Conservation (phyloP, 805 yeast genomes). For the Dipodascopsis uninucleata region DNA sequence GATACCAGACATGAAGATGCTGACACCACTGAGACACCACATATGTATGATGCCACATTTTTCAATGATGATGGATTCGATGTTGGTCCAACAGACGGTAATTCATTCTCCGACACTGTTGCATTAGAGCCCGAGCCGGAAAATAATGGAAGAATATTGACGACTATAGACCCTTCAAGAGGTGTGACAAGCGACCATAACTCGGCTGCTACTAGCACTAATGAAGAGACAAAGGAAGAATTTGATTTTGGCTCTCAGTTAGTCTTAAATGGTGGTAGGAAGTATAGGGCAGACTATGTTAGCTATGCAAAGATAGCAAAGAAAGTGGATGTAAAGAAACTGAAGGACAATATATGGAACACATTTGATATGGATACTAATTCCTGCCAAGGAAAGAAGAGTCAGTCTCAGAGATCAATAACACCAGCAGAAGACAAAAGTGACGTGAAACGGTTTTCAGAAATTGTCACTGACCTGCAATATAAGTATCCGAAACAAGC, state of each 20-base stretch:
- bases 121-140: too few relatives aligned
- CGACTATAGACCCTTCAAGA: too few relatives aligned
- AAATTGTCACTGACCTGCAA: constrained; percentile 49
- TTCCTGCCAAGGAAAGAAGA: constrained; percentile 19
- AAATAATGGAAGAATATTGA: too few relatives aligned
- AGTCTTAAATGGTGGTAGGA: constrained; percentile 15
- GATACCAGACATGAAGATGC: constrained; percentile 37
- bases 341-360: constrained; percentile 76
- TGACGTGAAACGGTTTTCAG: constrained; percentile 38
- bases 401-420: constrained; percentile 24
- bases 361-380: constrained; percentile 33
- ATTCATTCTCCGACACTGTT: too few relatives aligned
- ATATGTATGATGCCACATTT: constrained; percentile 30
- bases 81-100: constrained; percentile 41
- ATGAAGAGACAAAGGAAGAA: constrained; percentile 19
- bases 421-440: constrained; percentile 15
- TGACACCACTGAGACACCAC: constrained; percentile 6
- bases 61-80: constrained; percentile 41
- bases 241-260: constrained; percentile 27
- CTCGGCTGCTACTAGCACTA: too few relatives aligned
- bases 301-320: constrained; percentile 71
- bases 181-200: too few relatives aligned
- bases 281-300: constrained; percentile 36
- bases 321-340: constrained; percentile 66
- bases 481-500: constrained; percentile 54